Conservation (phyloP, 1,284 basidiomycete genomes). For the Malassezia vespertilionis region DNA sequence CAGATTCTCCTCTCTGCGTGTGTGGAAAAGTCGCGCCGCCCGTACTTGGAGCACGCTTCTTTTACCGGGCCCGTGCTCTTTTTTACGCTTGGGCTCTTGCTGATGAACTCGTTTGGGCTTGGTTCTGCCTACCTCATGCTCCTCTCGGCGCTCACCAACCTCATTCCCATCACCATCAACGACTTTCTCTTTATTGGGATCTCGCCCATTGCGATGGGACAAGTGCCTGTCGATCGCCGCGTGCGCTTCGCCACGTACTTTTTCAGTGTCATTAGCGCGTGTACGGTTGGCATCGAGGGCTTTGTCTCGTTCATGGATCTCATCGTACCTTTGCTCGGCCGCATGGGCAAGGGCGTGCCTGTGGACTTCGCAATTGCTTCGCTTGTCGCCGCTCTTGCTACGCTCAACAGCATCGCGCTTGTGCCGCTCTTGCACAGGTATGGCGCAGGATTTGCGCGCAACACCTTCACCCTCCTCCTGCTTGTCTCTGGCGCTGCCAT, state of each 20-base stretch:
- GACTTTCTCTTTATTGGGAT: constrained; percentile 36
- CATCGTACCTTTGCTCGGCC: constrained; percentile 74
- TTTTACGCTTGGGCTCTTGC: constrained; percentile 26
- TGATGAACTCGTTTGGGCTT: constrained; percentile 55
- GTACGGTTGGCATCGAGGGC: constrained; percentile 62
- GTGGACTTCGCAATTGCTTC: constrained; percentile 80
- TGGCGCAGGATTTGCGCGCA: constrained; percentile 47
- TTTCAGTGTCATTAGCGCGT: constrained; percentile 51
- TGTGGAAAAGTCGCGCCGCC: constrained; percentile 48
- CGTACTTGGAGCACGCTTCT: constrained; percentile 39
- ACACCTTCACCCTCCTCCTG: constrained; percentile 52
- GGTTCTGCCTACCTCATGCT: constrained; percentile 63
- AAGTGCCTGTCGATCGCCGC: constrained; percentile 28
- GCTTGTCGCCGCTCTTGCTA: constrained; percentile 50
- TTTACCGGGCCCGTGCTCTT: constrained; percentile 27
- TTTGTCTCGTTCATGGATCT: constrained; percentile 64
- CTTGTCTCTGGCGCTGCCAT: constrained; percentile 52
- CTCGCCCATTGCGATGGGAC: constrained; percentile 23
- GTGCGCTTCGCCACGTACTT: constrained; percentile 33
- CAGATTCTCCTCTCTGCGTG: constrained; percentile 57
- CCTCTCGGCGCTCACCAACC: constrained; percentile 50
- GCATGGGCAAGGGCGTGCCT: constrained; percentile 49
- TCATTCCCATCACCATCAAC: constrained; percentile 23
- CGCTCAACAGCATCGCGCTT: constrained; percentile 56
- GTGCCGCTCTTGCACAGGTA: constrained; percentile 64